These are phyloP conservation scores for Suhomyces terraborum DNA, from an alignment of 1,139 yeast genomes.

Conservation along the genomic window DNA sequence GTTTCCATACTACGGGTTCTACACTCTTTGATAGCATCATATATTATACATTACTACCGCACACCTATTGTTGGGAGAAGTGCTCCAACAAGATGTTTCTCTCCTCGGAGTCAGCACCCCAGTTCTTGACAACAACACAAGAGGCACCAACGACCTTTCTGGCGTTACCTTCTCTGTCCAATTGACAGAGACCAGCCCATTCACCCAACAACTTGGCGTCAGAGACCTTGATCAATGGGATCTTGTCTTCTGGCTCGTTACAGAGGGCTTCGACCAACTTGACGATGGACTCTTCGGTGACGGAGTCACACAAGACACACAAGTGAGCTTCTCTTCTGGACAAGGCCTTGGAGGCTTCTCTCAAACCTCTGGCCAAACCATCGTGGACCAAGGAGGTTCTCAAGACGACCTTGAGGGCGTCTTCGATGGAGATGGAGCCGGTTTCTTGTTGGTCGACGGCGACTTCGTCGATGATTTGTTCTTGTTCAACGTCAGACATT, in stretches of 20 bases:
- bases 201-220: constrained; percentile 99
- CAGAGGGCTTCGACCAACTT: constrained; percentile 99
- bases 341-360: constrained; percentile 99
- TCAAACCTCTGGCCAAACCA: constrained; percentile 99
- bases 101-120: constrained; percentile 99
- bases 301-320: constrained; percentile 97
- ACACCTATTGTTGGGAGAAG: constrained; percentile 81
- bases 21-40: constrained; percentile 2
- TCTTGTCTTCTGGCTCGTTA: constrained; percentile 95
- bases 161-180: constrained; percentile 99
- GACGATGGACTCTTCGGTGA: constrained; percentile 95
- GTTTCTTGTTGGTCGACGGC: constrained; percentile 85
- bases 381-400: constrained; percentile 98
- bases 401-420: constrained; percentile 96
- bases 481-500: constrained; percentile 89
- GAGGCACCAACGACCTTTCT: constrained; percentile 99
- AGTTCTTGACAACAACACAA: constrained; percentile 98
- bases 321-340: constrained; percentile 97
- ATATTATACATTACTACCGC: constrained; percentile 13
- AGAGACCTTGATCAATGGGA: constrained; percentile 98
- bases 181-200: constrained; percentile 99
- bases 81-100: constrained; percentile 96
- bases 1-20: not conserved
- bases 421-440: constrained; percentile 94
- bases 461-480: constrained; percentile 80